Evolutionary conservation across 441 rosid species (phyloP), one percentile per base, ranked within the genome.

Genomic region (Populus hybrid): DNA sequence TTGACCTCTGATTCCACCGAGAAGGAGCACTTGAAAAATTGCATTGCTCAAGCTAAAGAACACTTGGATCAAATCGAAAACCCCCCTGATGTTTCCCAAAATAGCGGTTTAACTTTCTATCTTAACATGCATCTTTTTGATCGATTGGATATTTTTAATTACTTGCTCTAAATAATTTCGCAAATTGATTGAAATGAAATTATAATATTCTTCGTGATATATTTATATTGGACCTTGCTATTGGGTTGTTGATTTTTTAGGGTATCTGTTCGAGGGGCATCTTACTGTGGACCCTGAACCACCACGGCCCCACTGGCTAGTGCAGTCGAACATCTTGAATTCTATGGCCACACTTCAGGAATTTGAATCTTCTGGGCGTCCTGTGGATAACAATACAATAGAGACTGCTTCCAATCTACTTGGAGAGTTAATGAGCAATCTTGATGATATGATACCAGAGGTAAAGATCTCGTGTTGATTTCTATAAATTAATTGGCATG

Each of bases 221-320:
- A 64, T 57, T 66, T 79, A 20, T 2, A 14, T n/a, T 40, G 20
- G 42, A 21, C 57, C 18, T 38, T 46, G 10, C 26, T 57, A 32
- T 6, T 40, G 70, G 57, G 67, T 38, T 21, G 16, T 64, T 70
- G 32, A 14, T 61, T 54, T 3, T 77, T 57, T 36, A 90, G 97
- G 97, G 35, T 93, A 92, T 85, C 90, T 92, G 76, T 93, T 95
- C 74, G 98, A 93, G 78, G 98, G 97, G 67, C 99, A 95, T 84
- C 83, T 95, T 24, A 93, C 97, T 0, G 95, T 93, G 82, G 99
- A 93, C 87, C 92, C 94, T 16, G 97, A 95, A 87, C 99, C 97
- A 14, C 90, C 97, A 1, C 93, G 80, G 78, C 99, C 98, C 74
- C 91, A 86, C 10, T 93, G 98, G 99, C 83, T 95, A 6, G 88